phyloP scores from a whole-genome alignment of 2,329 filamentous ascomycete species.

The Onygenales sp. region DNA sequence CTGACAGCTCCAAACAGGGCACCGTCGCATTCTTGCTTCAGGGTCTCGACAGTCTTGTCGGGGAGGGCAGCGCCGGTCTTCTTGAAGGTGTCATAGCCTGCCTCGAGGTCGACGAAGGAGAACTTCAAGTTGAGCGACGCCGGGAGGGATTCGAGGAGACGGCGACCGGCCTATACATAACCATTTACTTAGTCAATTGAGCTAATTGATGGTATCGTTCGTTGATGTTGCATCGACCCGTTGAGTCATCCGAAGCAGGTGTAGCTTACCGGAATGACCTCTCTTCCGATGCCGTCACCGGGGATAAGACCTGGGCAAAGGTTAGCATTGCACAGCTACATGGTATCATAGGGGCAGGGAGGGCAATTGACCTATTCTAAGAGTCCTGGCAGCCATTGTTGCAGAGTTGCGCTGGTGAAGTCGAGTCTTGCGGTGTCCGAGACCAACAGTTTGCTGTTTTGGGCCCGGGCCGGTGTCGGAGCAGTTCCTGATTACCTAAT shows the following conservation, averaged over 20 bases:
- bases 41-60: slow-evolving; percentile 78
- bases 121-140: slow-evolving; percentile 87
- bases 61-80: slow-evolving; percentile 79
- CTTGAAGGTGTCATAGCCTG: slow-evolving; percentile 90
- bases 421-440: too few relatives aligned
- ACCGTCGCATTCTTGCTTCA: slow-evolving; percentile 86
- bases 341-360: background rate
- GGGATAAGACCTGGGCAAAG: slow-evolving; percentile 70
- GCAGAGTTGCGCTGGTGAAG: background rate
- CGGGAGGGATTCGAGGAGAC: slow-evolving; percentile 85
- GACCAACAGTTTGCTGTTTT: background rate
- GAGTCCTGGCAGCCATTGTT: slow-evolving; percentile 53
- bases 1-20: slow-evolving; percentile 93
- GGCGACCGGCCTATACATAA: slow-evolving; percentile 56
- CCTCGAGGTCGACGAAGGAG: slow-evolving; percentile 85
- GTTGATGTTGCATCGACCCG: too few relatives aligned
- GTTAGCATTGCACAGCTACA: slow-evolving; percentile 1
- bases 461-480: background rate
- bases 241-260: background rate
- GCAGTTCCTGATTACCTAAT: background rate
- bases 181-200: slow-evolving; percentile 3
- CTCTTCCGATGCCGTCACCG: slow-evolving; percentile 94
- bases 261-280: slow-evolving; percentile 72
- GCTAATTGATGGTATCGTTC: too few relatives aligned
- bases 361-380: slow-evolving; percentile 54